Base-by-base conservation (phyloP, 2,329 filamentous ascomycete species). In the Pseudogymnoascus sp. region DNA sequence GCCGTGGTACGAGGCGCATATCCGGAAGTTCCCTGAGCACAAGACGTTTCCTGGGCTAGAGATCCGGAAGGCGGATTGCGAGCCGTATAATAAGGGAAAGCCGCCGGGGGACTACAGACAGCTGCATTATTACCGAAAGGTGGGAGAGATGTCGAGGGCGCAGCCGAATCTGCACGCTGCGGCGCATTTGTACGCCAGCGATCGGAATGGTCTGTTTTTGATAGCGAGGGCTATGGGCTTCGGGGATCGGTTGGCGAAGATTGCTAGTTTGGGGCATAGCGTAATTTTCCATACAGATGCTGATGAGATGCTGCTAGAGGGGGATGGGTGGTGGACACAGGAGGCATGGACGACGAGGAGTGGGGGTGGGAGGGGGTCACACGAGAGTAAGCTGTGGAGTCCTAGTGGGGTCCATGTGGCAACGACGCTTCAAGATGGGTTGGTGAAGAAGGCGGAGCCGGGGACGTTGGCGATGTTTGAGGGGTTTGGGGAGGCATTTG, bases 161-260 rank as follows among this genome's bases (percentile, higher is more conserved):
- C 75, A 70, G 60, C 77, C 81, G 34, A 85, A 85, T 66, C 70
- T 85, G 16, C 82, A 85, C 66, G 79, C 82, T 0, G 83, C 80
- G 67, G 82, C 81, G 2, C 83, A 86, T 70, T 73, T 84, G 46
- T 85, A 84, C 68, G 79, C 82, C 0, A 81, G 79, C 36, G 83
- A 85, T 67, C 78, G 79, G 23, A 85, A 85, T 63, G 80, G 79
- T 16, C 72, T 84, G 11, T 79, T 80, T 70, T 71, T 83, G 50
- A 77, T 84, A 1, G 75, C 80, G 2, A 81, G 81, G 21, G 78
- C 81, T 14, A 69, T 81, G n/a, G 77, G 77, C 0, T 71, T 78
- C 23, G 74, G 73, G 23, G 71, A 75, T 38, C 66, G 71, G 5
- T 77, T 74, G 64, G 73, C 70, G 0, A 74, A 75, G 21, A 79